Base-by-base conservation (phyloP, 352 stramenopile genomes). In the Phytopythium mirpurense region DNA sequence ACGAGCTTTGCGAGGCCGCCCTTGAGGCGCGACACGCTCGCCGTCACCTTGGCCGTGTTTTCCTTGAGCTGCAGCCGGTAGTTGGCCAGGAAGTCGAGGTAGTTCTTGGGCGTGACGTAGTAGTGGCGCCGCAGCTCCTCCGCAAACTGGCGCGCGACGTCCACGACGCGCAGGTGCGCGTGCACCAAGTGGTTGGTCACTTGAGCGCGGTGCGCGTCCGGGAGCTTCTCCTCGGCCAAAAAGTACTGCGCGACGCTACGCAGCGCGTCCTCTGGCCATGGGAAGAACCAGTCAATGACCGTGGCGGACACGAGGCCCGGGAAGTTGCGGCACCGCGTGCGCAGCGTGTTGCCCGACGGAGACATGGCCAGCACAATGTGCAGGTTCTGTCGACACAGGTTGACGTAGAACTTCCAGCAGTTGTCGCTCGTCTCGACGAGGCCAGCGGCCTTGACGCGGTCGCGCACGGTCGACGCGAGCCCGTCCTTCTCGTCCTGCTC, bases 91-190 rank as follows among this genome's bases (percentile, higher is more conserved):
- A 97, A 98, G 63, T 98, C 95, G 18, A 98, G 65, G 54, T 98
- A 98, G 60, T 98, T 98, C 65, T 98, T 98, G 0, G 95, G 94
- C 4, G 95, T 98, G n/a, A 98, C 94, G 63, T 98, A 98, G 74
- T 98, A 98, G 63, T 95, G 85, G 0, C 94, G 78, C 18, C 93
- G 73, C 19, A 98, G 62, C 44, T 98, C 90, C 34, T 94, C 80
- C 1, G 82, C 87, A 59, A 98, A 98, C 32, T 91, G 76, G 38
- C 87, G 72, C 3, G 90, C 90, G n/a, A 95, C 82, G 1, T 73
- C 73, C 11, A 98, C 89, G 4, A 98, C 93, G 7, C 85, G 76
- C 53, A 96, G 62, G 63, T 98, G 95, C 0, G 90, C 88, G 44
- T 96, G 81, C 0, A 98, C 93, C 38, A 98, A 77, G 54, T 96